These are phyloP conservation scores for Cladosporium velox DNA, from an alignment of 2,329 filamentous ascomycete species.

Conservation along the genomic window DNA sequence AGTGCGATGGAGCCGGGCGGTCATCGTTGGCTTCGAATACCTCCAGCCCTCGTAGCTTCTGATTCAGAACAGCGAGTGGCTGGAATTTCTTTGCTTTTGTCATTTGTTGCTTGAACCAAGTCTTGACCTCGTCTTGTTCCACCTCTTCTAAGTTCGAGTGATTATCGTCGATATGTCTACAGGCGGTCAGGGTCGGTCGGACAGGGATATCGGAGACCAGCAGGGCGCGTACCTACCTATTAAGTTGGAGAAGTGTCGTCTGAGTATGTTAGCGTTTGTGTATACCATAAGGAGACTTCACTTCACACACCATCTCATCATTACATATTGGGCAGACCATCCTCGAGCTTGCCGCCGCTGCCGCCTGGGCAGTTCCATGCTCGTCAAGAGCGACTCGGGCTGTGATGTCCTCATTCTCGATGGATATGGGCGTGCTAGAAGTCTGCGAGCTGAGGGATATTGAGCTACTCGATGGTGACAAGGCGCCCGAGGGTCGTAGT, in stretches of 20 bases:
- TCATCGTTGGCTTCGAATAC: conserved; percentile 92
- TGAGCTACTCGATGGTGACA: conserved; percentile 70
- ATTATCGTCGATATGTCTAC: conserved; percentile 77
- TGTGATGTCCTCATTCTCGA: conserved; percentile 74
- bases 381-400: conserved; percentile 75
- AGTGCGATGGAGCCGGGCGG: conserved; percentile 40
- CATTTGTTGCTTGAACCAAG: conserved; percentile 95
- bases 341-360: conserved; percentile 61
- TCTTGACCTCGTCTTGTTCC: conserved; percentile 91
- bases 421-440: conserved; percentile 70
- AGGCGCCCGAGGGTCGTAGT: conserved; percentile 47
- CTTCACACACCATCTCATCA: conserved; percentile 80
- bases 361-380: conserved; percentile 56
- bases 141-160: conserved; percentile 87
- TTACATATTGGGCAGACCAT: conserved; percentile 97
- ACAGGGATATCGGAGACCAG: neutral
- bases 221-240: conserved; percentile 57
- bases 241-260: conserved; percentile 90
- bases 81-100: conserved; percentile 91
- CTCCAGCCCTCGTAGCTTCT: conserved; percentile 88
- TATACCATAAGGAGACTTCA: neutral
- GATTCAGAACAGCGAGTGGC: conserved; percentile 85
- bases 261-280: conserved; percentile 44
- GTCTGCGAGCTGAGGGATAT: conserved; percentile 75
- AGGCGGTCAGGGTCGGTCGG: conserved; percentile 23